These are phyloP conservation scores for Petunia secreta DNA, from an alignment of 257 asterid species.

Conservation along the genomic window DNA sequence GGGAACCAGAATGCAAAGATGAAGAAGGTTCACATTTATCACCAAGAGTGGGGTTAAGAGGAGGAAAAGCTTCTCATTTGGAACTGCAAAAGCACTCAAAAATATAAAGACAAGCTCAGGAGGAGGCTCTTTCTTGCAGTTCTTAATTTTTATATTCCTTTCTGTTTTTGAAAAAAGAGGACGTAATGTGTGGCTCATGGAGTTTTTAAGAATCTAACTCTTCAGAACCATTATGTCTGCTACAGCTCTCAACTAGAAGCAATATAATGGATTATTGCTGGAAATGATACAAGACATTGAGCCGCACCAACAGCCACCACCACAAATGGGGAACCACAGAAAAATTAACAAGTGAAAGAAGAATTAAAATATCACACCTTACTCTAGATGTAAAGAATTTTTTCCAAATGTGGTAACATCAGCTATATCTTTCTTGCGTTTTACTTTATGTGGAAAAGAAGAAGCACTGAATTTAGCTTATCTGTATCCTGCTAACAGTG, in stretches of 20 bases:
- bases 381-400: neutral
- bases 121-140: neutral
- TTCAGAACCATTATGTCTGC: slow-evolving; percentile 17
- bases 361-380: neutral
- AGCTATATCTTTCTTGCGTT: neutral
- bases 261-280: slow-evolving; percentile 1
- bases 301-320: neutral
- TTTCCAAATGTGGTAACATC: neutral
- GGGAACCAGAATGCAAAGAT: neutral
- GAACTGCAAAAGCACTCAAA: neutral
- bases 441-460: neutral
- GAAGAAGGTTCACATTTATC: slow-evolving; percentile 14
- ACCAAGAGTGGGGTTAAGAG: slow-evolving; percentile 2
- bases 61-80: neutral
- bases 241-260: neutral
- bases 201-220: neutral
- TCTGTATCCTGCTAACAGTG: neutral
- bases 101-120: neutral
- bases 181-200: slow-evolving; percentile 10
- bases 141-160: neutral
- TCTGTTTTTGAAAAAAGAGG: neutral
- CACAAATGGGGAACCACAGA: neutral
- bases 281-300: slow-evolving; percentile 21
- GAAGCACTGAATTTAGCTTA: neutral
- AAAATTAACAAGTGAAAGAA: neutral